Conservation (phyloP, 1,139 yeast genomes). For the Debaryomyces subglobosus region DNA sequence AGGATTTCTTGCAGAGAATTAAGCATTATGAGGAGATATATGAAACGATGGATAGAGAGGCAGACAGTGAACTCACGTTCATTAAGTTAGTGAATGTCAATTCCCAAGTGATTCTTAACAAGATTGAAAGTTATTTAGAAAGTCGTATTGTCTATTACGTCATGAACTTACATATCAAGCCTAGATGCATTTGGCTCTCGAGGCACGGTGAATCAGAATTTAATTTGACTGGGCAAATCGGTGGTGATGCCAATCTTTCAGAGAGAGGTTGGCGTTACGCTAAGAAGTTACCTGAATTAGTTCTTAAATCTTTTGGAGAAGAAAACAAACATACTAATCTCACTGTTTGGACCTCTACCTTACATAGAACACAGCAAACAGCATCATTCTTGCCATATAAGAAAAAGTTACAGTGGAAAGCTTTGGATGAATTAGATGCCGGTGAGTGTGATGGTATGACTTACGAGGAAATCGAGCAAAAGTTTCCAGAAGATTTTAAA, state of each 20-base stretch:
- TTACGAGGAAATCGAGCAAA: conserved; percentile 45
- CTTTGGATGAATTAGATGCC: conserved; percentile 94
- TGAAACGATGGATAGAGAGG: conserved; percentile 63
- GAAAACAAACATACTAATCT: conserved; percentile 65
- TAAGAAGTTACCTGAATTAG: conserved; percentile 76
- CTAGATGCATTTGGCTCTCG: conserved; percentile 88
- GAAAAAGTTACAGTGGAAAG: conserved; percentile 88
- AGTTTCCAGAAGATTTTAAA: conserved; percentile 91
- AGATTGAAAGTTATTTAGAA: conserved; percentile 85
- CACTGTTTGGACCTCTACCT: conserved; percentile 96
- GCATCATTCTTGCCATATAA: conserved; percentile 82
- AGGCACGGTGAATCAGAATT: conserved; percentile 95
- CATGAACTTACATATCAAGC: conserved; percentile 92
- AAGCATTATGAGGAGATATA: conserved; percentile 72
- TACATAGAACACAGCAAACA: conserved; percentile 90
- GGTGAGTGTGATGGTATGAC: conserved; percentile 88
- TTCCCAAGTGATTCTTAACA: conserved; percentile 83
- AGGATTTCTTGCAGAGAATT: conserved; percentile 75
- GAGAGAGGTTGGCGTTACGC: conserved; percentile 89
- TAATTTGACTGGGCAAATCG: conserved; percentile 91
- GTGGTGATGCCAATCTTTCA: conserved; percentile 90
- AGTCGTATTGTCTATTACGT: conserved; percentile 93
- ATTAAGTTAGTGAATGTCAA: conserved; percentile 87
- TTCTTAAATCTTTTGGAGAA: conserved; percentile 69
- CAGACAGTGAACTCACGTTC: conserved; percentile 73